phyloP scores from a whole-genome alignment of 2,329 filamentous ascomycete genomes.

The Paecilomyces fulvus region DNA sequence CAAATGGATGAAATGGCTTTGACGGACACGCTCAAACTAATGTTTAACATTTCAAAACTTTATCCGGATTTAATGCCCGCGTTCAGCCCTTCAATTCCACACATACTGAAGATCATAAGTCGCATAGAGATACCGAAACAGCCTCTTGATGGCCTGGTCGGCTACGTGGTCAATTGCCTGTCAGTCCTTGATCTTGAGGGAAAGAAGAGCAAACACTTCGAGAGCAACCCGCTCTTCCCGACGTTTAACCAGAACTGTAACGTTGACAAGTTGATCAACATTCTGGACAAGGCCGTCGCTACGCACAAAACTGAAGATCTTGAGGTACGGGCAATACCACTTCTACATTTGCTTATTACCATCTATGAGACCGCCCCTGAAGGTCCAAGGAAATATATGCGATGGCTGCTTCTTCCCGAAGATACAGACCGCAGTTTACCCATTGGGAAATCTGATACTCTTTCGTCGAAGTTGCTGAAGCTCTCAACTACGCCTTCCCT shows the following conservation, averaged over 20 bases:
- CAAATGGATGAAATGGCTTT: conserved; percentile 68
- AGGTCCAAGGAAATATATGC: conserved; percentile 54
- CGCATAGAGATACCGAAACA: conserved; percentile 52
- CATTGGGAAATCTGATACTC: conserved; percentile 64
- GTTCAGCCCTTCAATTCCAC: conserved; percentile 61
- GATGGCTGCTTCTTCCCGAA: conserved; percentile 62
- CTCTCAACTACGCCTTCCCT: conserved; percentile 69
- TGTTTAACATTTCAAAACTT: conserved; percentile 80
- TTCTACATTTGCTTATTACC: conserved; percentile 64
- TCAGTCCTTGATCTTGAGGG: conserved; percentile 65
- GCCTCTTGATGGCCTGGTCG: conserved; percentile 65
- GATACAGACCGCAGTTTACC: conserved; percentile 67
- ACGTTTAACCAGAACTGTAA: conserved; percentile 51
- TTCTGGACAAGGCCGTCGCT: conserved; percentile 60
- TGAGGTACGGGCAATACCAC: conserved; percentile 60
- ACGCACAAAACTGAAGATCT: conserved; percentile 61
- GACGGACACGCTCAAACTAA: conserved; percentile 71
- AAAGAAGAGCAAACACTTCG: conserved; percentile 39
- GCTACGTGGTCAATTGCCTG: conserved; percentile 68
- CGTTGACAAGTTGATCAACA: conserved; percentile 56
- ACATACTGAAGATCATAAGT: conserved; percentile 61
- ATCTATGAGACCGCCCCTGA: conserved; percentile 63
- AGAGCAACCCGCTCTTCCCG: conserved; percentile 56
- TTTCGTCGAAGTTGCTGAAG: conserved; percentile 68
- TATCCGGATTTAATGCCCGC: conserved; percentile 52